Percentiles rank a stretch among this genome's conserved stretches.
phyloP scores from a whole-genome alignment of 257 asterid species.

The Rauvolfia tetraphylla region DNA sequence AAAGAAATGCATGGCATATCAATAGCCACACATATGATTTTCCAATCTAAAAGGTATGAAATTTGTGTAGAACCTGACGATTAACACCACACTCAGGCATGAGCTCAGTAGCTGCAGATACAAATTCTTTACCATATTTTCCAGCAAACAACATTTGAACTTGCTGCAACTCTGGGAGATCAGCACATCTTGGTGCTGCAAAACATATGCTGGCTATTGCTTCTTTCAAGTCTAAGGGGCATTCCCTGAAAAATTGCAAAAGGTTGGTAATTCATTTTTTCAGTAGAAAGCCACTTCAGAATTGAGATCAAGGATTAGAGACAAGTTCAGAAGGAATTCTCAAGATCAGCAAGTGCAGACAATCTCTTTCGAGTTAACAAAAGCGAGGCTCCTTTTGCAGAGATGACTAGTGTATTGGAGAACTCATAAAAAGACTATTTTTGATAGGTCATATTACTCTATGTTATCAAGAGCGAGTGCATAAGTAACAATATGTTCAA shows the following conservation, averaged over 20 bases:
- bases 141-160: conserved; percentile 71
- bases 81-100: conserved; percentile 97
- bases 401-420: neutral
- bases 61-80: conserved; percentile 61
- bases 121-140: conserved; percentile 89
- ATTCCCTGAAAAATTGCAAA: conserved; percentile 55
- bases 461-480: neutral
- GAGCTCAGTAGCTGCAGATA: conserved; percentile 83
- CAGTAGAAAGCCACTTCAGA: conserved; percentile 5
- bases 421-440: conserved; percentile 9
- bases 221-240: conserved; percentile 96
- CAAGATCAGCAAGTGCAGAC: conserved; percentile 22
- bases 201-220: conserved; percentile 93
- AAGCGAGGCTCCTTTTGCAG: neutral
- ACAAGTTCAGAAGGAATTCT: neutral
- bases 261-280: conserved; percentile 2
- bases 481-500: neutral
- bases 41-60: conserved; percentile 22
- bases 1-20: conserved; percentile 13
- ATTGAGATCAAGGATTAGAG: neutral
- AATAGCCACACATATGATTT: neutral
- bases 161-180: conserved; percentile 80
- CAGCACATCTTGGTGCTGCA: conserved; percentile 99
- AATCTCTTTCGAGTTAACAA: neutral
- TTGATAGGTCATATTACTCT: neutral